A percentile compares a stretch with the other conserved stretches of the same genome.
These are phyloP conservation scores for Teunomyces funiuensis DNA, from an alignment of 805 yeast genomes.

Conservation along the genomic window DNA sequence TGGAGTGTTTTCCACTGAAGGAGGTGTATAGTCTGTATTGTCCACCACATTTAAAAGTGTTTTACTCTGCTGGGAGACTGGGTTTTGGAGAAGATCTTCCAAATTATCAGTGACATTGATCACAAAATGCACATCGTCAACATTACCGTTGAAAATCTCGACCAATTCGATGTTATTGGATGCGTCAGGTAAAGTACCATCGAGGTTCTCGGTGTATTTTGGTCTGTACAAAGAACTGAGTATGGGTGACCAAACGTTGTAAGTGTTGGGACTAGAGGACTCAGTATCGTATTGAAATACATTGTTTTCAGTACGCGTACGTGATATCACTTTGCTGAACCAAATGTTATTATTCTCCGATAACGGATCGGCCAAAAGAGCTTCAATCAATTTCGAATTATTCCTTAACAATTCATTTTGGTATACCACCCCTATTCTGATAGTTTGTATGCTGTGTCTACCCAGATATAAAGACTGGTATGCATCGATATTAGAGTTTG, in stretches of 20 bases:
- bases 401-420: constrained; percentile 20
- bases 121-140: constrained; percentile 21
- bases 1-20: constrained; percentile 30
- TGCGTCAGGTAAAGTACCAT: constrained; percentile 2
- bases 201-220: constrained; percentile 13
- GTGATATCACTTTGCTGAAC: constrained; percentile 25
- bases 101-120: constrained; percentile 23
- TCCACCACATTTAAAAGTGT: constrained; percentile 37
- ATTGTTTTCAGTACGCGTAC: constrained; percentile 21
- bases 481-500: constrained; percentile 15
- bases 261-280: constrained; percentile 12
- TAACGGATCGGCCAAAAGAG: constrained; percentile 42
- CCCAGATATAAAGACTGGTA: constrained; percentile 13
- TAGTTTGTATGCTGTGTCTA: constrained; percentile 11
- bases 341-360: constrained; percentile 31
- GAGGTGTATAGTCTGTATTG: constrained; percentile 37
- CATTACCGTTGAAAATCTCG: constrained; percentile 20
- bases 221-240: constrained; percentile 28
- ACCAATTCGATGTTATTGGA: constrained; percentile 18
- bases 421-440: constrained; percentile 36
- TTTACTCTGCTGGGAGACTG: constrained; percentile 13
- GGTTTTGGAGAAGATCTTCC: constrained; percentile 11
- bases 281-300: constrained; percentile 17
- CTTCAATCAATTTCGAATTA: constrained; percentile 33
- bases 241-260: constrained; percentile 29